These are phyloP conservation scores for Verticillium nonalfalfae DNA, from an alignment of 2,329 filamentous ascomycete species.

Conservation along the genomic window DNA sequence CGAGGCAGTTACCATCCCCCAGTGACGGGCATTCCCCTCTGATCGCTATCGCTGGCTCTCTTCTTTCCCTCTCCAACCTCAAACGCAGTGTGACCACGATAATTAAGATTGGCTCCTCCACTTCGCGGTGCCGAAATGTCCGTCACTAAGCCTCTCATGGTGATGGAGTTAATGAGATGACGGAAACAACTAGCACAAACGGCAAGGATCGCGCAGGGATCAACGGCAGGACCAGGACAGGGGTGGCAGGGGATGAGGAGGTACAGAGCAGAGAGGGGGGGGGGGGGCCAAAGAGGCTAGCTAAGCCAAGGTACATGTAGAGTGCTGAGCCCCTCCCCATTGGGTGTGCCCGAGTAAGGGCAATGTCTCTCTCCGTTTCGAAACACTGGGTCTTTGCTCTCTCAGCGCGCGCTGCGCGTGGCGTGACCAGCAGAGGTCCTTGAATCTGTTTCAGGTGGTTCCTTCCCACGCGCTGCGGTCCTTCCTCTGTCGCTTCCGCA, in stretches of 20 bases:
- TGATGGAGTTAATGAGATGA: background rate
- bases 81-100: background rate
- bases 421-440: conserved; percentile 5
- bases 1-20: too few relatives aligned
- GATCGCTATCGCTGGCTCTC: background rate
- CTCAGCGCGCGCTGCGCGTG: background rate
- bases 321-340: background rate
- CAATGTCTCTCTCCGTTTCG: background rate
- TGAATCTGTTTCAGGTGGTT: conserved; percentile 13
- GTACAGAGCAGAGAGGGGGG: background rate
- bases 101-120: background rate
- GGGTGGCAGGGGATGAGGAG: background rate
- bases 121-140: background rate
- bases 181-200: conserved; percentile 1
- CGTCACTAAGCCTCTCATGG: background rate
- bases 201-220: conserved; percentile 2
- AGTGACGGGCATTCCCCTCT: too few relatives aligned
- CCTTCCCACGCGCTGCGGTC: background rate
- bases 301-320: too few relatives aligned
- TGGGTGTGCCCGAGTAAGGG: background rate
- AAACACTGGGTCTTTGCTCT: conserved; percentile 1
- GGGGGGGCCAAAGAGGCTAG: background rate
- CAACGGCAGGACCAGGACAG: background rate
- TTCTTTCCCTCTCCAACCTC: background rate
- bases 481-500: background rate